These are phyloP conservation scores for Parathielavia appendiculata DNA, from an alignment of 495 filamentous ascomycete genomes.

Conservation along the genomic window DNA sequence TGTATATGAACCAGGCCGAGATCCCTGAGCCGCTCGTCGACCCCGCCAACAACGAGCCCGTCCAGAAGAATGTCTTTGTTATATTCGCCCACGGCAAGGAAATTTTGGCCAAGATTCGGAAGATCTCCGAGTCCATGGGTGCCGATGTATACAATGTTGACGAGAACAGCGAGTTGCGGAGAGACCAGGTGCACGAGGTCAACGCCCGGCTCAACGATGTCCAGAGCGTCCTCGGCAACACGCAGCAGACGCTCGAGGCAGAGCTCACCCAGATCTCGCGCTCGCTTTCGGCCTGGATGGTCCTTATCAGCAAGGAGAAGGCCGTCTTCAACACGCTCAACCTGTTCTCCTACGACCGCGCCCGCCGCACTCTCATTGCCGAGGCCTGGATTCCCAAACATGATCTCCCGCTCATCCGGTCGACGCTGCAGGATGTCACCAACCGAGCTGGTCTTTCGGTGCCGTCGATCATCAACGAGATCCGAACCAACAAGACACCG, in stretches of 20 bases:
- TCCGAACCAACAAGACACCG: conserved; percentile 91
- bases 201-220: conserved; percentile 88
- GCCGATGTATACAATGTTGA: conserved; percentile 95
- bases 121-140: conserved; percentile 95
- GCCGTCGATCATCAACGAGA: conserved; percentile 95
- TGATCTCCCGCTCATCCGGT: conserved; percentile 82
- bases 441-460: conserved; percentile 90
- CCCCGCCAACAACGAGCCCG: conserved; percentile 80
- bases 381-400: conserved; percentile 97
- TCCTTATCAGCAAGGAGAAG: conserved; percentile 97
- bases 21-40: conserved; percentile 93
- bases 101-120: conserved; percentile 95
- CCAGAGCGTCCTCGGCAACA: conserved; percentile 85
- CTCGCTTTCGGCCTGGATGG: conserved; percentile 89
- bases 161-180: conserved; percentile 87
- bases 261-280: conserved; percentile 90
- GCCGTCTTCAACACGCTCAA: conserved; percentile 96
- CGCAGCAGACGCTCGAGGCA: conserved; percentile 89
- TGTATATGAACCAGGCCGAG: conserved; percentile 99
- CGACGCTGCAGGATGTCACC: conserved; percentile 94
- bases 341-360: conserved; percentile 91
- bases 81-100: conserved; percentile 99
- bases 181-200: conserved; percentile 94
- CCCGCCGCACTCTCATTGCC: conserved; percentile 91
- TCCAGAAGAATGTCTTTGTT: conserved; percentile 97